Evolutionary conservation across 2,329 filamentous ascomycete species (phyloP).

Genomic region (Bimuria novae-zelandiae): DNA sequence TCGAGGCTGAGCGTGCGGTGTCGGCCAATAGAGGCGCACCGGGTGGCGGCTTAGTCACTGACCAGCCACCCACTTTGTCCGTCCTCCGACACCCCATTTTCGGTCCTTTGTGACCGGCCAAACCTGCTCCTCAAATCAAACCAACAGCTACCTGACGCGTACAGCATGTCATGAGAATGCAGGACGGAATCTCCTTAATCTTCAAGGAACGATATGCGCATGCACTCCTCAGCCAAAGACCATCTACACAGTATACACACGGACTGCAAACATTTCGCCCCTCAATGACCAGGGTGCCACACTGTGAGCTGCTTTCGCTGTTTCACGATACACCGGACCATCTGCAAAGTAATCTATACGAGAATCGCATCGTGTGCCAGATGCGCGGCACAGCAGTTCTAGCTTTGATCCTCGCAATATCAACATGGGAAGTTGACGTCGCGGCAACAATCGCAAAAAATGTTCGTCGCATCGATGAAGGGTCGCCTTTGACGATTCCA

Average conservation of each 20-base stretch:
- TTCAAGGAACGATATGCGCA: not conserved
- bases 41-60: no score
- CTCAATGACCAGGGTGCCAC: not conserved
- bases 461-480: not conserved
- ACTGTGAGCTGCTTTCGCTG: conserved; percentile 1
- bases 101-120: no score
- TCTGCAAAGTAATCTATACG: conserved; percentile 3
- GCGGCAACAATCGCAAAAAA: not conserved
- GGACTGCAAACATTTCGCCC: conserved; percentile 3
- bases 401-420: not conserved
- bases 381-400: not conserved
- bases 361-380: conserved; percentile 1
- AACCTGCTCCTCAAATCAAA: no score
- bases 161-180: not conserved
- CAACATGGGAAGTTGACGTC: not conserved
- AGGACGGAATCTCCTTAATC: not conserved
- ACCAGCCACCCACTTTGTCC: no score
- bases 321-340: conserved; percentile 6
- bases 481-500: not conserved
- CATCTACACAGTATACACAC: not conserved
- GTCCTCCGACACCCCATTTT: no score
- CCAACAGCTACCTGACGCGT: conserved; percentile 1
- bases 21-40: not conserved
- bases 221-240: not conserved
- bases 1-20: not conserved